These are phyloP conservation scores for Coprinopsis sp. DNA, from an alignment of 768 basidiomycete genomes.

Conservation along the genomic window DNA sequence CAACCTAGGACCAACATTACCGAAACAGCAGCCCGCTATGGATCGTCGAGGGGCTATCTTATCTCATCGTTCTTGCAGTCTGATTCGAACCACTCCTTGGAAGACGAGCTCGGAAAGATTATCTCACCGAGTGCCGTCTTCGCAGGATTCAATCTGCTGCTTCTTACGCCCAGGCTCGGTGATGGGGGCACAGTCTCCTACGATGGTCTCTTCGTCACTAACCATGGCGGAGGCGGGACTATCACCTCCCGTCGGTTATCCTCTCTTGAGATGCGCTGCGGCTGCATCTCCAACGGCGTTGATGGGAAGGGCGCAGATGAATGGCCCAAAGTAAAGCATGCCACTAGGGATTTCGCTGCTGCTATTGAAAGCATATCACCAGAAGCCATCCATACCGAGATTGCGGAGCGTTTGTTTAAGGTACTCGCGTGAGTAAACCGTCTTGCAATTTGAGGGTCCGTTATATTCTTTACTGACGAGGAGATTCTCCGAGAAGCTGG, in stretches of 20 bases:
- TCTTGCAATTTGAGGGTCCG: slow-evolving; percentile 7
- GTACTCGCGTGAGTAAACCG: slow-evolving; percentile 59
- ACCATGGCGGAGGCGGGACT: slow-evolving; percentile 62
- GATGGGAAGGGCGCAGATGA: slow-evolving; percentile 54
- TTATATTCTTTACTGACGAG: slow-evolving; percentile 1
- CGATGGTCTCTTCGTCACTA: slow-evolving; percentile 58
- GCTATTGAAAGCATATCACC: slow-evolving; percentile 36
- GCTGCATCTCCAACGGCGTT: slow-evolving; percentile 72
- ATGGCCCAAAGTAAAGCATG: slow-evolving; percentile 75
- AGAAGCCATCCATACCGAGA: slow-evolving; percentile 42
- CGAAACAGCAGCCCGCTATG: slow-evolving; percentile 47
- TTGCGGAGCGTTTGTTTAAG: slow-evolving; percentile 57
- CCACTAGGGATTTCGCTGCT: slow-evolving; percentile 40
- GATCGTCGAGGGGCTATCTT: slow-evolving; percentile 65
- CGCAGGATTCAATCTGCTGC: slow-evolving; percentile 79
- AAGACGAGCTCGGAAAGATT: slow-evolving; percentile 44
- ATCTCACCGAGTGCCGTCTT: slow-evolving; percentile 47
- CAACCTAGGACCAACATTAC: slow-evolving; percentile 77
- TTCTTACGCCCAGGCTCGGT: slow-evolving; percentile 45
- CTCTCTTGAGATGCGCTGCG: slow-evolving; percentile 42
- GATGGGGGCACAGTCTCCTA: slow-evolving; percentile 35
- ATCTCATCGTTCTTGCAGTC: slow-evolving; percentile 64
- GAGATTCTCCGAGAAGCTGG: slow-evolving; percentile 36
- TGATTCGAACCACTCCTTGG: slow-evolving; percentile 40
- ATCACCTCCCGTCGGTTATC: slow-evolving; percentile 53